Conservation (phyloP, 2,329 filamentous ascomycete species). For the Monosporascus sp. region DNA sequence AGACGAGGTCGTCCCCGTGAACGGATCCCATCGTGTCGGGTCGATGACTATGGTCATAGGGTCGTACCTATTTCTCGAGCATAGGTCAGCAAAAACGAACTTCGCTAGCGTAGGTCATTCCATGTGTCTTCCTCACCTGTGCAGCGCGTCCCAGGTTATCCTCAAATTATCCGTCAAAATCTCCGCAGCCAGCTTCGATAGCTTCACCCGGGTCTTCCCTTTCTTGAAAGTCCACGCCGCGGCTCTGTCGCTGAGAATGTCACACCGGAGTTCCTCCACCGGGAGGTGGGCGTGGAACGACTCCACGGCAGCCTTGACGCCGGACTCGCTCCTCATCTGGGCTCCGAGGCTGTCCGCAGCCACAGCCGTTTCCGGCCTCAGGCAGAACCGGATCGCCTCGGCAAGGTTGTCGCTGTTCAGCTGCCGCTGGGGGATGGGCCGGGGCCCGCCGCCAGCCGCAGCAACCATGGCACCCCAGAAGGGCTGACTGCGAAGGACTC, state of each 20-base stretch:
- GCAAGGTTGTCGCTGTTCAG: constrained; percentile 28
- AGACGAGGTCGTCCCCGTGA: constrained; percentile 17
- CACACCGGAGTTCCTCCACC: constrained; percentile 25
- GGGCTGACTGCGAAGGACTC: constrained; percentile 21
- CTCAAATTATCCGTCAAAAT: constrained; percentile 46
- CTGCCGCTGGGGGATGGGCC: constrained; percentile 28
- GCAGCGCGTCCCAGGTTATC: constrained; percentile 29
- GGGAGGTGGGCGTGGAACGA: constrained; percentile 32
- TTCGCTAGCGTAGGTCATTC: background rate
- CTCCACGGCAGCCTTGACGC: constrained; percentile 30
- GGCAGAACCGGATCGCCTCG: constrained; percentile 27
- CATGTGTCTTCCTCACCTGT: constrained; percentile 35
- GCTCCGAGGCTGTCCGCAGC: constrained; percentile 28
- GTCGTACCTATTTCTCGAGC: no score
- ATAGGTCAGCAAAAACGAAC: background rate
- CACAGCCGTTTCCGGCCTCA: constrained; percentile 21
- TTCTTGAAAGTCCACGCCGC: constrained; percentile 45
- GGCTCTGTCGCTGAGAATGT: constrained; percentile 34
- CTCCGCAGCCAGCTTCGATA: constrained; percentile 48
- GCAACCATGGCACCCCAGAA: constrained; percentile 37
- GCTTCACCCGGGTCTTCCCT: constrained; percentile 23
- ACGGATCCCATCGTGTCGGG: constrained; percentile 22
- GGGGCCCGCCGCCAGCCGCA: constrained; percentile 32
- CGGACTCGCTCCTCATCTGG: constrained; percentile 29
- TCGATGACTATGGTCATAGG: no score